Conservation (phyloP, 257 asterid genomes). For the Salvia splendens region DNA sequence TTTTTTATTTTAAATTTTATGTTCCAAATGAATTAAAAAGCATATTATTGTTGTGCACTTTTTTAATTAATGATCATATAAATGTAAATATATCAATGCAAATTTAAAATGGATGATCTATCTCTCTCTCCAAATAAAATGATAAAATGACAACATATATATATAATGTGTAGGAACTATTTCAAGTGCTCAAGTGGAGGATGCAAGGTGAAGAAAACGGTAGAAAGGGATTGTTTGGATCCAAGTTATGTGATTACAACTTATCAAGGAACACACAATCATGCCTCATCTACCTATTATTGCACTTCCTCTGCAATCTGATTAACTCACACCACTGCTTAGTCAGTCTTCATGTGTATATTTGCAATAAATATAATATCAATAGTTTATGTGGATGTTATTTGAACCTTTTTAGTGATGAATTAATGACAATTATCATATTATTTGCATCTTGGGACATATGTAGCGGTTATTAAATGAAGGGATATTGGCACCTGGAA, state of each 20-base stretch:
- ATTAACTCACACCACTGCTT: neutral
- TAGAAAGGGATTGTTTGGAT: slow-evolving; percentile 50
- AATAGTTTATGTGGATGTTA: too few species aligned
- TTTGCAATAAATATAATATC: too few species aligned
- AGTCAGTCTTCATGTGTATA: too few species aligned
- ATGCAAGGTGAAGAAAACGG: slow-evolving; percentile 57
- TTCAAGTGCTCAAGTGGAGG: slow-evolving; percentile 51
- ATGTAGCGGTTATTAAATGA: too few species aligned
- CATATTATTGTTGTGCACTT: neutral
- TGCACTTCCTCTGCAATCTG: slow-evolving; percentile 12
- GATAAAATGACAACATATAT: neutral
- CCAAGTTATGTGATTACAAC: slow-evolving; percentile 52
- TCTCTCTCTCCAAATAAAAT: too few species aligned
- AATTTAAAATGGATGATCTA: too few species aligned
- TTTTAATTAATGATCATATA: too few species aligned
- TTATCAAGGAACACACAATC: slow-evolving; percentile 51
- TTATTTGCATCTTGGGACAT: too few species aligned
- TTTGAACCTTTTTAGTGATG: too few species aligned
- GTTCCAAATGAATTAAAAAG: neutral
- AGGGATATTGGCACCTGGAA: too few species aligned
- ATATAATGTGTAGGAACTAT: slow-evolving; percentile 42
- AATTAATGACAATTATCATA: too few species aligned
- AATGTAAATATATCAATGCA: too few species aligned
- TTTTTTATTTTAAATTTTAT: neutral
- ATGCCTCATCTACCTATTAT: slow-evolving; percentile 28